phyloP scores from a whole-genome alignment of 2,329 filamentous ascomycete genomes.

The Cladosporium sp. region DNA sequence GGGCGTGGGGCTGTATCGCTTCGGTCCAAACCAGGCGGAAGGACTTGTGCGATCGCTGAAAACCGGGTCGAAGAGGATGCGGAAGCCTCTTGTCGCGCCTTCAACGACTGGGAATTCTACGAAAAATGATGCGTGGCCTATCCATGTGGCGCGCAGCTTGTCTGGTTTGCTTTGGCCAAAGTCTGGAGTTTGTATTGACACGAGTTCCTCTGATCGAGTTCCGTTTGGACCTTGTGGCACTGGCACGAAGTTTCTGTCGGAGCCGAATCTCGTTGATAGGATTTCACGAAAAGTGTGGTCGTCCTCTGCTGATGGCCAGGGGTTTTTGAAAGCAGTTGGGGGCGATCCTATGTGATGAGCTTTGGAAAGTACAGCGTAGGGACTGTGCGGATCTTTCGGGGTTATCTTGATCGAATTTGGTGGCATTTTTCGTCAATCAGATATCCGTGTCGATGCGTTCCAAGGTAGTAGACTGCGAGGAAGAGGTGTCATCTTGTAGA shows the following conservation, averaged over 20 bases:
- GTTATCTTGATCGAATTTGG: neutral
- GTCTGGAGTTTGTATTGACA: slow-evolving; percentile 38
- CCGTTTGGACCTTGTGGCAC: slow-evolving; percentile 36
- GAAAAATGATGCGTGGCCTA: slow-evolving; percentile 48
- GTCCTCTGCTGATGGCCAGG: slow-evolving; percentile 42
- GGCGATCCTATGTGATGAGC: slow-evolving; percentile 41
- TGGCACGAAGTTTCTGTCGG: slow-evolving; percentile 42
- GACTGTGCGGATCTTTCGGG: neutral
- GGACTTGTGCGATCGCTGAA: slow-evolving; percentile 48
- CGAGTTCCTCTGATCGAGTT: slow-evolving; percentile 34
- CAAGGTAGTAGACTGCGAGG: no score
- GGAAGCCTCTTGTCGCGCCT: slow-evolving; percentile 35
- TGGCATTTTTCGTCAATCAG: no score
- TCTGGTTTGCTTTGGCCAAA: slow-evolving; percentile 32
- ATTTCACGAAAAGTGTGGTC: slow-evolving; percentile 24
- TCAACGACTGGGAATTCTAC: slow-evolving; percentile 37
- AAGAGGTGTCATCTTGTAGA: no score
- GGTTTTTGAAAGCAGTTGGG: slow-evolving; percentile 45
- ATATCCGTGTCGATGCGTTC: no score
- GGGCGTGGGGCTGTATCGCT: slow-evolving; percentile 49
- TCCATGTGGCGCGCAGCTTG: slow-evolving; percentile 45
- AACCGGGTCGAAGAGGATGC: slow-evolving; percentile 51
- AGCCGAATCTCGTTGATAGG: slow-evolving; percentile 36
- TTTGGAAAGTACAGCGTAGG: slow-evolving; percentile 11
- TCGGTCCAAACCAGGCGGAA: slow-evolving; percentile 44